Base-by-base conservation (phyloP, 2,329 filamentous ascomycete genomes). In the Penicillium polonicum region DNA sequence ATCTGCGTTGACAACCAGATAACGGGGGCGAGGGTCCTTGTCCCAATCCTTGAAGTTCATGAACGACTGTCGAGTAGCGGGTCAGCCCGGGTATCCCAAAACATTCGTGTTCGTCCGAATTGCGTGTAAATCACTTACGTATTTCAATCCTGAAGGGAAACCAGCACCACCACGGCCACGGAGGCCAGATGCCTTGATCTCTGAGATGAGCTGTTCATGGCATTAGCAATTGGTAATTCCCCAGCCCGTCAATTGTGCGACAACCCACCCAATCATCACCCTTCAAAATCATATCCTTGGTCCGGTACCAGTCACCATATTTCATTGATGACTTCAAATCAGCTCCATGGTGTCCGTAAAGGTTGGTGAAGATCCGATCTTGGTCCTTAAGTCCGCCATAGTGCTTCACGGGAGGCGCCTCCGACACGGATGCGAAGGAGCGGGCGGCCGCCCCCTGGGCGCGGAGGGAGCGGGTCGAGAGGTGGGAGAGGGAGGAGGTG, bases 41-140 rank as follows among this genome's bases (percentile, higher is more conserved):
- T 99, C 93, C 94, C 94, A 99, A 71, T 92, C 94, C 80, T 97
- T 97, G 83, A 93, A 92, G 84, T 99, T 99, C 94, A 99, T 99
- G 79, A 99, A 99, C 49, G 92, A 97, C 92, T 96, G 72, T 63
- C 50, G 71, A 70, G 27, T 39, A 49, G 43, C 33, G 41, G 31
- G 23, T 54, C 27, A 52, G 52, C 45, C 49, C 43, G 55, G 58
- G 57, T 43, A 39, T 41, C 60, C 54, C 65, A 38, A 63, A 60
- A 52, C 45, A 43, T 12, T 52, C 21, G 44, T 4, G n/a, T 27
- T 43, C 9, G 27, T 19, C 42, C 19, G 46, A 48, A 55, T 27
- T 45, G 56, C 51, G n/a, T 36, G n/a, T 50, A 59, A 56, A 66
- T 36, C 55, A 82, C 87, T 68, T 86, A 96, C 92, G 90, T 94